phyloP scores from a whole-genome alignment of 2,329 filamentous ascomycete genomes.

The Leptographium flavum region DNA sequence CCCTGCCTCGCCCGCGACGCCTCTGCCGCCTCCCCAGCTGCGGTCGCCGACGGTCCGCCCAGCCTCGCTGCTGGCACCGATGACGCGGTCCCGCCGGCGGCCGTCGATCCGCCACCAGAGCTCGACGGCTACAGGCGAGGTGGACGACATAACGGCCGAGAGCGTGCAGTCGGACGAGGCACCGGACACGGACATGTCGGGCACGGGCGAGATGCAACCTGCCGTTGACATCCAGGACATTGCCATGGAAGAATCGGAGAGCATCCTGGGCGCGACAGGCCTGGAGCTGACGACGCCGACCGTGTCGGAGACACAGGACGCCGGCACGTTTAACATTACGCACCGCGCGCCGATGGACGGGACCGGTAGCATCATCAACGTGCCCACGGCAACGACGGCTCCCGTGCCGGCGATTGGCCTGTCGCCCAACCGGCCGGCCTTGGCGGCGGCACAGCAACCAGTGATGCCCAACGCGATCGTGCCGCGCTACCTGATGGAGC shows the following conservation, averaged over 20 bases:
- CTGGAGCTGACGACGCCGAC: conserved; percentile 65
- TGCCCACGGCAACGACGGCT: conserved; percentile 43
- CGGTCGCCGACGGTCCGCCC: conserved; percentile 40
- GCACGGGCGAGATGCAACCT: conserved; percentile 65
- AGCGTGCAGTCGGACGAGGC: conserved; percentile 69
- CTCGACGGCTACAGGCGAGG: conserved; percentile 56
- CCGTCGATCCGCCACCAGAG: conserved; percentile 83
- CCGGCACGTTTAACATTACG: conserved; percentile 86
- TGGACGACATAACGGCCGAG: conserved; percentile 75
- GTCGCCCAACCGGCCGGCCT: conserved; percentile 57
- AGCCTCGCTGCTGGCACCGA: conserved; percentile 36
- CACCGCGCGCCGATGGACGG: conserved; percentile 75
- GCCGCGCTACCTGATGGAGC: conserved; percentile 66
- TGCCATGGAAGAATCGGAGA: conserved; percentile 63
- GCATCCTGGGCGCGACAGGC: conserved; percentile 60
- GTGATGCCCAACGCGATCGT: conserved; percentile 56
- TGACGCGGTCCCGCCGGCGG: conserved; percentile 47
- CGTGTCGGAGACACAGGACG: conserved; percentile 71
- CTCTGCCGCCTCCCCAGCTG: conserved; percentile 53
- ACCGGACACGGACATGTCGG: conserved; percentile 63
- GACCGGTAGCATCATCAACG: conserved; percentile 68
- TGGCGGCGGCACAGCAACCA: conserved; percentile 62
- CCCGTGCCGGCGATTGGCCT: conserved; percentile 38
- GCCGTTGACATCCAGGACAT: conserved; percentile 77
- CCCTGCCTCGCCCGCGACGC: conserved; percentile 81